Conservation (phyloP, 1,139 yeast genomes). For the Torulaspora globosa region DNA sequence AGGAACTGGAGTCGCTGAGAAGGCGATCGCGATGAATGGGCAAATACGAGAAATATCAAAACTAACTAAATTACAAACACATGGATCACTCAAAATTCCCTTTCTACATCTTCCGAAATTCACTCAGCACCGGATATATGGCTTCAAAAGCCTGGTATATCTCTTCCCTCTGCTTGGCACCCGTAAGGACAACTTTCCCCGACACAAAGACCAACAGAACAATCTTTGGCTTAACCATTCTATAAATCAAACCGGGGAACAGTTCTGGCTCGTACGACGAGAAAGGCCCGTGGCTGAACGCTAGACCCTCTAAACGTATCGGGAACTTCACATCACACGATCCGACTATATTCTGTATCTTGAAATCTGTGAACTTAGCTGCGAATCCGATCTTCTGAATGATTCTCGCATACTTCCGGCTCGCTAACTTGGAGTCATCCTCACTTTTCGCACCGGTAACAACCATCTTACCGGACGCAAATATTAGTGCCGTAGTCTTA, state of each 20-base stretch:
- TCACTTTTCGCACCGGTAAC: constrained; percentile 99
- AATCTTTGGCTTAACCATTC: constrained; percentile 99
- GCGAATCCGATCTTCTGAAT: constrained; percentile 97
- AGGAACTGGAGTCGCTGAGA: constrained; percentile 19
- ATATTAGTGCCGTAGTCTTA: constrained; percentile 93
- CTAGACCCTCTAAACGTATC: constrained; percentile 93
- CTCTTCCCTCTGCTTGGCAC: constrained; percentile 99
- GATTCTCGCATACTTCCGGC: constrained; percentile 95
- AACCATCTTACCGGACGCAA: constrained; percentile 99
- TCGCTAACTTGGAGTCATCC: constrained; percentile 94
- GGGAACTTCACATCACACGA: constrained; percentile 98
- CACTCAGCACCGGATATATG: constrained; percentile 95
- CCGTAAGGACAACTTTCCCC: constrained; percentile 95
- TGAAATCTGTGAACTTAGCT: constrained; percentile 93
- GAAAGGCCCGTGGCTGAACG: constrained; percentile 98
- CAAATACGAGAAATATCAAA: constrained; percentile 2
- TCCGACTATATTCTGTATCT: constrained; percentile 98
- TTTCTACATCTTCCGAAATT: constrained; percentile 69
- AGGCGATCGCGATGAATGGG: constrained; percentile 5
- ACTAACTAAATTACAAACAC: constrained; percentile 6
- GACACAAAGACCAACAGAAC: constrained; percentile 93
- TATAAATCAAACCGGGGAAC: constrained; percentile 96
- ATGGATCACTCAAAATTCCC: not conserved
- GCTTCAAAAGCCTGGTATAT: constrained; percentile 98
- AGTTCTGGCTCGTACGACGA: constrained; percentile 97